Conservation (phyloP, 805 yeast genomes). For the Candida boidinii region DNA sequence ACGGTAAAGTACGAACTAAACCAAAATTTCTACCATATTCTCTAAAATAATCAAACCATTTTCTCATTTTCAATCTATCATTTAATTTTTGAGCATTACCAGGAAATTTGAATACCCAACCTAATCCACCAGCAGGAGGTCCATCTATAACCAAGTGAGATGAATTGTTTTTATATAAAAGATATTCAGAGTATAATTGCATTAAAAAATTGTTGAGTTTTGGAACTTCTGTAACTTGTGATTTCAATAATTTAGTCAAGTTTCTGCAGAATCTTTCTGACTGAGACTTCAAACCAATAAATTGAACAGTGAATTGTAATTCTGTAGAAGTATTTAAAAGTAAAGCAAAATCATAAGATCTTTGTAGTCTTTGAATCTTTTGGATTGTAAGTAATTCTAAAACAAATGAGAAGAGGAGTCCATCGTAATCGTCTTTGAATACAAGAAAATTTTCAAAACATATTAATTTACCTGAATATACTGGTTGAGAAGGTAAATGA, state of each 20-base stretch:
- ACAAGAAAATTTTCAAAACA: constrained; percentile 70
- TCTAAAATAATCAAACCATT: constrained; percentile 89
- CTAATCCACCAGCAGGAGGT: constrained; percentile 80
- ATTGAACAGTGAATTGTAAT: constrained; percentile 53
- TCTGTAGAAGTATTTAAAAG: constrained; percentile 63
- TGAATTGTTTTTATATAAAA: constrained; percentile 50
- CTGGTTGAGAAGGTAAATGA: neutral
- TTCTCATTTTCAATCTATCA: constrained; percentile 77
- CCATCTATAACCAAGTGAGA: constrained; percentile 32
- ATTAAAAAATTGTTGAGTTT: constrained; percentile 56
- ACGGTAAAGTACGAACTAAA: constrained; percentile 62
- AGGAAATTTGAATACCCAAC: constrained; percentile 77
- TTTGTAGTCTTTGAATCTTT: constrained; percentile 80
- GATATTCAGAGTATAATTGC: constrained; percentile 79
- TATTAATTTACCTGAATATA: constrained; percentile 51
- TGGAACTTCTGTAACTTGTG: constrained; percentile 55
- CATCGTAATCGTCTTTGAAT: constrained; percentile 65
- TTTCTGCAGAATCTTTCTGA: constrained; percentile 74
- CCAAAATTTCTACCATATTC: constrained; percentile 81
- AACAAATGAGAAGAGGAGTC: constrained; percentile 55
- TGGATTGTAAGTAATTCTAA: constrained; percentile 72
- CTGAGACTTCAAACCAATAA: constrained; percentile 70
- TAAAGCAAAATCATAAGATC: constrained; percentile 70
- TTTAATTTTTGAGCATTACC: constrained; percentile 73
- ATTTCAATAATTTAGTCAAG: constrained; percentile 51